Conservation (phyloP, 441 rosid species). For the Erodium moschatum region DNA sequence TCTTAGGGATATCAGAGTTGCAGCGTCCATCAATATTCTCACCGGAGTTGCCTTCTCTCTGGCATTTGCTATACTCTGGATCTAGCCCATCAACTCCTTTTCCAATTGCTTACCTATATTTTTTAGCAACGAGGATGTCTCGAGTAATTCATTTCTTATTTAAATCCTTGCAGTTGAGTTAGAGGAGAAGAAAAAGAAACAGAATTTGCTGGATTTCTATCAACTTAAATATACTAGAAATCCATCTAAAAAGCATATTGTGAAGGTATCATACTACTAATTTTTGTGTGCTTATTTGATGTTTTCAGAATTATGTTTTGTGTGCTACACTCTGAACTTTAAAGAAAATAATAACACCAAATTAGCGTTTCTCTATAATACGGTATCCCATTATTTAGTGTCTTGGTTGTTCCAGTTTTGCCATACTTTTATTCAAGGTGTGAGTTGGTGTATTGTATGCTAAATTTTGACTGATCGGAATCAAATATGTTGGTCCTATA, state of each 20-base stretch:
- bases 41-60: conserved; percentile 61
- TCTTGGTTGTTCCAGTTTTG: too few species aligned
- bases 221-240: conserved; percentile 57
- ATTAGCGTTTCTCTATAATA: too few species aligned
- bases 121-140: not conserved
- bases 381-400: too few species aligned
- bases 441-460: too few species aligned
- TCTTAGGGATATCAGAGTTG: conserved; percentile 57
- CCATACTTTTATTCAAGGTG: too few species aligned
- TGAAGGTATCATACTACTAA: conserved; percentile 41
- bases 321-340: conserved; percentile 8
- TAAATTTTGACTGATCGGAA: too few species aligned
- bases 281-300: not conserved
- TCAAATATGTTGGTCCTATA: too few species aligned
- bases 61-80: conserved; percentile 65
- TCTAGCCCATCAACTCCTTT: conserved; percentile 77
- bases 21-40: conserved; percentile 67
- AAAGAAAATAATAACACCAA: not conserved
- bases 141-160: not conserved
- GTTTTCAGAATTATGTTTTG: conserved; percentile 12
- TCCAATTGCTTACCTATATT: not conserved
- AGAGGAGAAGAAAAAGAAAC: conserved; percentile 47
- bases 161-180: conserved; percentile 55
- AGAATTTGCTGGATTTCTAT: conserved; percentile 84
- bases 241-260: conserved; percentile 39